Base-by-base conservation (phyloP, 495 filamentous ascomycete genomes). In the Podospora pseudoanserina region DNA sequence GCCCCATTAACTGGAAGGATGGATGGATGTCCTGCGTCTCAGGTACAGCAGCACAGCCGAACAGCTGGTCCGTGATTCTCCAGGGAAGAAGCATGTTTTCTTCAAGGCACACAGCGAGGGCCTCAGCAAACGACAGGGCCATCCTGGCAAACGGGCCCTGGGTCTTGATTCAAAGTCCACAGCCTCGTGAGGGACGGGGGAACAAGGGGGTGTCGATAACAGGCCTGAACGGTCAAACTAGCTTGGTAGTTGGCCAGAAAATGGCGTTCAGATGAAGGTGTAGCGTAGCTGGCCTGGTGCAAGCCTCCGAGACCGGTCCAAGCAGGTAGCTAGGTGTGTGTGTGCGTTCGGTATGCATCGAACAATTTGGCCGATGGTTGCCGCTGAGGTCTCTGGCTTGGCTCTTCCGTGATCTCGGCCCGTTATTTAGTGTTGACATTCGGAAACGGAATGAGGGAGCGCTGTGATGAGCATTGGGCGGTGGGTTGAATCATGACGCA, bases 1-100 rank as follows among this genome's bases (percentile, higher is more conserved):
- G n/a, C 55, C 13, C 3, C 39, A 16, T 16, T 49, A 5, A 49
- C 39, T 49, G 13, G 23, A 23, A 23, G 1, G 23, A 23, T 23
- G 23, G 23, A 23, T 23, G 23, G 11, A 49, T 49, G 39, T 9
- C 13, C 39, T 49, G 39, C 28, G 32, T 28, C 32, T 19, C 28
- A 63, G 61, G 61, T 39, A 63, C 61, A 32, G 61, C 61, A 63
- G 19, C 32, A 63, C 61, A 63, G 30, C 28, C 30, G 61, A 63
- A 63, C 61, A 27, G 32, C 32, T 63, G 61, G 27, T 63, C 61
- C n/a, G 61, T 63, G 30, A 32, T 44, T 18, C n/a, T 39, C 32
- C 27, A 44, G 34, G 61, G n/a, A 63, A 63, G 18, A 63, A 63
- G 26, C 59, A 61, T 26, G 59, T 26, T 28, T 30, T 34, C 26